Conservation (phyloP, 2,329 filamentous ascomycete species). For the Colletotrichum sansevieriae region DNA sequence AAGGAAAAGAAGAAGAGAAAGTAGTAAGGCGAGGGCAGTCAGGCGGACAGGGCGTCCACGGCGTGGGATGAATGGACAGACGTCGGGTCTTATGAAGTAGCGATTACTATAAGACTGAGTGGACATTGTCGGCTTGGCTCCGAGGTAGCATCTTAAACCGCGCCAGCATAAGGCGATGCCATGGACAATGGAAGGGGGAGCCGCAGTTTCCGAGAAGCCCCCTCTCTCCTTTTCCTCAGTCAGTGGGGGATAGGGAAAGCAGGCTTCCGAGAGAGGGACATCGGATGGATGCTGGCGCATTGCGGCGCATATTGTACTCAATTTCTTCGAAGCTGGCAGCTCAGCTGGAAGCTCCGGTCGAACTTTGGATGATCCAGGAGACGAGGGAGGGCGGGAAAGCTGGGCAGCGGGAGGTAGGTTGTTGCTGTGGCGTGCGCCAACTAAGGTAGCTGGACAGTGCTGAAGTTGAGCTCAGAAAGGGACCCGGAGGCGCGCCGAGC, state of each 20-base stretch:
- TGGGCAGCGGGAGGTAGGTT: neutral
- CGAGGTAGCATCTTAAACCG: slow-evolving; percentile 1
- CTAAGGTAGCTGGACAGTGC: neutral
- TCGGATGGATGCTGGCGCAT: slow-evolving; percentile 10
- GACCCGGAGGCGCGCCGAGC: slow-evolving; percentile 3
- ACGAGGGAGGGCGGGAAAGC: neutral
- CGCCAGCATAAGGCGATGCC: neutral
- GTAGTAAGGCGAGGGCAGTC: neutral
- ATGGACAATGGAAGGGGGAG: neutral
- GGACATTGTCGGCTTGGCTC: neutral
- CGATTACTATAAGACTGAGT: neutral
- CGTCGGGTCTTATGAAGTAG: neutral
- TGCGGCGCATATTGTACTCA: slow-evolving; percentile 16
- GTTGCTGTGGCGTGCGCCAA: neutral
- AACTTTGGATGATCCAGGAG: neutral
- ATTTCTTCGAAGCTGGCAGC: slow-evolving; percentile 1
- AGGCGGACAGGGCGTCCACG: no score
- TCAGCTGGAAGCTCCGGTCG: slow-evolving; percentile 1
- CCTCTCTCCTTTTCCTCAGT: no score
- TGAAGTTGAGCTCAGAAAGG: neutral
- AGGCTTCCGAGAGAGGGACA: neutral
- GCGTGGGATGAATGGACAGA: neutral
- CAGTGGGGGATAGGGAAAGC: no score
- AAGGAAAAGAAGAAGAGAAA: no score
- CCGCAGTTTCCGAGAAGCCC: no score